Percentiles rank a stretch among this genome's conserved stretches.
These are phyloP conservation scores for Boletellus emodensis DNA, from an alignment of 768 basidiomycete genomes.

Conservation along the genomic window DNA sequence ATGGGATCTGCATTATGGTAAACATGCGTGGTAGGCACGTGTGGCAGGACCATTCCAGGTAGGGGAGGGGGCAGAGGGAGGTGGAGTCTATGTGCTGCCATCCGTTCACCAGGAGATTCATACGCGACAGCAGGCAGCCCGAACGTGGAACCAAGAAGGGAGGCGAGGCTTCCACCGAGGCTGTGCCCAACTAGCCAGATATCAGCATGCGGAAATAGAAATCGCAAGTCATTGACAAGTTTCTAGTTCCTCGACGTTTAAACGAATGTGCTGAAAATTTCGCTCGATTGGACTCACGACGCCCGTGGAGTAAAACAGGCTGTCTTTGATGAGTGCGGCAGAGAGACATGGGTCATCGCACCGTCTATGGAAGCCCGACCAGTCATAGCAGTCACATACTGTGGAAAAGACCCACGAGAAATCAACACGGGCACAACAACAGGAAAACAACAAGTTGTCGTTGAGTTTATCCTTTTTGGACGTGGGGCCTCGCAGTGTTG, in stretches of 20 bases:
- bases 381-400: conserved; percentile 81
- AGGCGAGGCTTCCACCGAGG: conserved; percentile 62
- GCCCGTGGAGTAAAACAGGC: conserved; percentile 88
- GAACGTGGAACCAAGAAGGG: conserved; percentile 61
- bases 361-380: conserved; percentile 48
- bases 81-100: conserved; percentile 58
- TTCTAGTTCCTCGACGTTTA: conserved; percentile 32
- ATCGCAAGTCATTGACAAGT: conserved; percentile 54
- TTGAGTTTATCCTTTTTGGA: conserved; percentile 91
- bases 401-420: conserved; percentile 80
- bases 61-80: conserved; percentile 49
- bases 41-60: conserved; percentile 9
- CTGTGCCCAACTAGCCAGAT: conserved; percentile 63
- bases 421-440: conserved; percentile 90
- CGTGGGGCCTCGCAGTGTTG: conserved; percentile 80
- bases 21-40: conserved; percentile 41
- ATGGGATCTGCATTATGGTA: conserved; percentile 74
- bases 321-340: conserved; percentile 79
- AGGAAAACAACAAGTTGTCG: conserved; percentile 85
- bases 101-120: conserved; percentile 61
- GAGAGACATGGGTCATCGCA: conserved; percentile 84
- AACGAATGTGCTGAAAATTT: background rate
- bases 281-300: conserved; percentile 49
- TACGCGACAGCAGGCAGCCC: conserved; percentile 63
- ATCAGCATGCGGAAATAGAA: conserved; percentile 53